phyloP scores from a whole-genome alignment of 2,329 filamentous ascomycete genomes.

The Talaromyces sp. region DNA sequence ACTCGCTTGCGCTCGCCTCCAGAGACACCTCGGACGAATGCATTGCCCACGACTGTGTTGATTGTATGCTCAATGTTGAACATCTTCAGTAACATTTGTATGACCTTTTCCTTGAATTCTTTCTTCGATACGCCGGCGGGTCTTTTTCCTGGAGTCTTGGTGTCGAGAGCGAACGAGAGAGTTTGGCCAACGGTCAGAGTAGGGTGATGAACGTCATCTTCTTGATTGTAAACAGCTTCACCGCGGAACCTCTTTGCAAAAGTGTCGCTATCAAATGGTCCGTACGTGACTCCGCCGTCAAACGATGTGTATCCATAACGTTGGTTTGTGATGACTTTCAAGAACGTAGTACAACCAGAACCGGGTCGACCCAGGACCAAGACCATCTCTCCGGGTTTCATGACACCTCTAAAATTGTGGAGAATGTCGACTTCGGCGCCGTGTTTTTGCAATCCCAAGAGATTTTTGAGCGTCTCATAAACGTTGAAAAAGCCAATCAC shows the following conservation, averaged over 20 bases:
- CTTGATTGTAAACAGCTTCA: constrained; percentile 73
- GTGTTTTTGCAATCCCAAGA: constrained; percentile 67
- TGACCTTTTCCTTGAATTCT: constrained; percentile 57
- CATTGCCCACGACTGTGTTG: constrained; percentile 80
- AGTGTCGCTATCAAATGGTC: constrained; percentile 67
- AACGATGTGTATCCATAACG: constrained; percentile 61
- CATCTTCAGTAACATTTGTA: constrained; percentile 77
- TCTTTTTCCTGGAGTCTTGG: constrained; percentile 78
- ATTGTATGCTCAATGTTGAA: constrained; percentile 90
- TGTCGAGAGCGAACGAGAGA: constrained; percentile 78
- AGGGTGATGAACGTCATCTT: constrained; percentile 81
- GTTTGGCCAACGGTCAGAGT: constrained; percentile 87
- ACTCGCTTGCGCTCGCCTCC: constrained; percentile 79
- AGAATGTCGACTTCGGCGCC: constrained; percentile 71
- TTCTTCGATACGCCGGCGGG: constrained; percentile 55
- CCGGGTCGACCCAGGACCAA: constrained; percentile 77
- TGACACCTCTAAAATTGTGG: constrained; percentile 60
- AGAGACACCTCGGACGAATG: constrained; percentile 75
- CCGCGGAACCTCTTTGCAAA: constrained; percentile 72
- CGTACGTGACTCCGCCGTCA: constrained; percentile 72
- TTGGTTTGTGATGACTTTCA: constrained; percentile 68
- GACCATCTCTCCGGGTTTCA: constrained; percentile 83
- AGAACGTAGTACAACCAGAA: constrained; percentile 68
- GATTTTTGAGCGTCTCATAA: constrained; percentile 60
- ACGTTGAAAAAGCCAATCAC: constrained; percentile 75